Evolutionary conservation across 2,329 filamentous ascomycete genomes (phyloP), one percentile per base, ranked within the genome.

Genomic region (Westerdykella ornata): DNA sequence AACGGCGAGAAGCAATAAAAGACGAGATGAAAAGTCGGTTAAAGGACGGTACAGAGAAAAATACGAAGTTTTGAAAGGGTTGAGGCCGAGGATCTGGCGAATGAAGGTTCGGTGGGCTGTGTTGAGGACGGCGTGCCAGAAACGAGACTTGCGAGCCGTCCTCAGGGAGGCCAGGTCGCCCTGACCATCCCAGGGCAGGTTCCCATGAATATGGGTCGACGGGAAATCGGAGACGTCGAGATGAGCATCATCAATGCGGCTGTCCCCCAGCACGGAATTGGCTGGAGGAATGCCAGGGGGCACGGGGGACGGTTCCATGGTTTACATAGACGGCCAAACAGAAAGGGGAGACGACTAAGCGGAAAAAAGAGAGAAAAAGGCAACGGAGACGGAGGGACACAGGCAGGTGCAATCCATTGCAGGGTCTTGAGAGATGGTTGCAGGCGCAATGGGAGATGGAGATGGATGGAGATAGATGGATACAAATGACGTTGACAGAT

Each of bases 31-130:
- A n/a, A 54, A 39, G 34, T 68, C 65, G 26, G 70, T 64, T 45
- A 75, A 51, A 8, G 69, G 65, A 16, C 66, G 60, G 53, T 72
- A 76, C 0, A 75, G 63, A 15, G 68, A 62, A 39, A 74, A 63
- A 49, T 75, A 76, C 7, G 71, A 72, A n/a, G 66, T 67, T 45
- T 66, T 67, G 56, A 72, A 70, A 1, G 68, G 66, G 42, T 72
- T 68, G 29, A 68, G 46, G 11, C 68, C 67, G 20, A 71, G 47
- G 3, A 71, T 55, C 45, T 70, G 65, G 19, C 60, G 57, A 26
- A 66, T 52, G 44, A 64, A 60, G 19, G 54, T 59, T 37, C 57
- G 53, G 32, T 59, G 58, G 35, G 66, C 52, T 13, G 52, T 47
- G 31, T 54, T 51, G 13, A 63, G 47, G 35, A 58, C 54, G 12